phyloP scores from a whole-genome alignment of 1,284 basidiomycete genomes.

The Apiotrichum brassicae region DNA sequence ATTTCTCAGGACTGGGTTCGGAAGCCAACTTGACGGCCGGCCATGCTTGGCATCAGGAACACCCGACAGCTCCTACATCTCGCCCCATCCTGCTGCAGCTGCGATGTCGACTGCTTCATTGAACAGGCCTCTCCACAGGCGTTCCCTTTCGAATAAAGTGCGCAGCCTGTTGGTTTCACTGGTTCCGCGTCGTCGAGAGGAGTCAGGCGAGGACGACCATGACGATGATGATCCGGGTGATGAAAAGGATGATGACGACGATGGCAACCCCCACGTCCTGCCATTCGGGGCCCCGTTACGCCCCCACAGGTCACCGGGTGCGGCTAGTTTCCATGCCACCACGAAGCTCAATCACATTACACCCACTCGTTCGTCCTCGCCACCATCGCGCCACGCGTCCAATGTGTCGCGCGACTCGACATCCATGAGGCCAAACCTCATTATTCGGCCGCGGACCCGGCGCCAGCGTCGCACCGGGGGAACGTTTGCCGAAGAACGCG shows the following conservation, averaged over 20 bases:
- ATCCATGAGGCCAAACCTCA: background rate
- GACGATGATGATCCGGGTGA: background rate
- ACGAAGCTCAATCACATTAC: conserved; percentile 9
- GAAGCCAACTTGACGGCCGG: no score
- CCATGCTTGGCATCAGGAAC: no score
- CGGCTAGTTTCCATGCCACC: conserved; percentile 25
- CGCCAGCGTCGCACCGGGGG: background rate
- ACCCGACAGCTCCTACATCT: no score
- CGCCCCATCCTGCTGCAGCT: no score
- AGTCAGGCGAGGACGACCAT: background rate
- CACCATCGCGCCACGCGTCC: conserved; percentile 2
- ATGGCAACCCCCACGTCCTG: background rate
- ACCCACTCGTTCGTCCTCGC: conserved; percentile 11
- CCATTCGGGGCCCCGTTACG: conserved; percentile 14
- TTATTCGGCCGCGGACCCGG: background rate
- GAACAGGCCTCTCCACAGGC: conserved; percentile 10
- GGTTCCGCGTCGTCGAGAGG: conserved; percentile 2
- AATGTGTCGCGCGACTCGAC: conserved; percentile 1
- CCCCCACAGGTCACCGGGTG: conserved; percentile 30
- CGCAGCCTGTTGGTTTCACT: conserved; percentile 21
- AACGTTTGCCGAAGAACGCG: background rate
- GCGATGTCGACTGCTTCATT: background rate
- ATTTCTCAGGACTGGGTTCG: no score
- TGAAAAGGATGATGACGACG: background rate
- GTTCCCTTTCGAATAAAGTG: conserved; percentile 25